A percentile compares a stretch with the other conserved stretches of the same genome.
phyloP scores from a whole-genome alignment of 768 basidiomycete genomes.

The Cystobasidium ongulense region DNA sequence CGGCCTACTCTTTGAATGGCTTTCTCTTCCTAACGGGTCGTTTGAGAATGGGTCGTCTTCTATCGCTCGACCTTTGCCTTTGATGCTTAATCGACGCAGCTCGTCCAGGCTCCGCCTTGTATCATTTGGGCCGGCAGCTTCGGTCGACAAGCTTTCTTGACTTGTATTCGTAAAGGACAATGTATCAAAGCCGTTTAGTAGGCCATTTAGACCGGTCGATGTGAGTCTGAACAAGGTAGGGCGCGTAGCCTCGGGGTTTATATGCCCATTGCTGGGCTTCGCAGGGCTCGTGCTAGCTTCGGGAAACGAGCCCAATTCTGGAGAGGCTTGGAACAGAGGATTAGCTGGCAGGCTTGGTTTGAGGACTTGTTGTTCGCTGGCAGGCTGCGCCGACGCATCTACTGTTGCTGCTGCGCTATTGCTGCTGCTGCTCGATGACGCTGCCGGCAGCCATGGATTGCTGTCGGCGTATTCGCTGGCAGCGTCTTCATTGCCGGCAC shows the following conservation, averaged over 20 bases:
- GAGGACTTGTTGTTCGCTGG: neutral
- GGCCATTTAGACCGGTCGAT: neutral
- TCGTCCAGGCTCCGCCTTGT: slow-evolving; percentile 17
- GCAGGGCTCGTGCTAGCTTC: neutral
- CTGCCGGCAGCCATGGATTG: slow-evolving; percentile 15
- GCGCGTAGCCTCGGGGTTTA: slow-evolving; percentile 9
- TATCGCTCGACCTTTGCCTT: slow-evolving; percentile 21
- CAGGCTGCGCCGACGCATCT: neutral
- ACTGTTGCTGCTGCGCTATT: neutral
- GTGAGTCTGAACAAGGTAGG: slow-evolving; percentile 12
- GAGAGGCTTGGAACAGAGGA: neutral
- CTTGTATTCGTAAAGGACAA: neutral
- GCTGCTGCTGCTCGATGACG: neutral
- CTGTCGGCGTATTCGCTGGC: neutral
- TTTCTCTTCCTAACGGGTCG: neutral
- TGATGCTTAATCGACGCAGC: slow-evolving; percentile 19
- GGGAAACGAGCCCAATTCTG: neutral
- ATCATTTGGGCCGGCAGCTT: neutral
- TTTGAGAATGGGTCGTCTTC: neutral
- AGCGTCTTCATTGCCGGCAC: neutral
- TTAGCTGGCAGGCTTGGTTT: neutral
- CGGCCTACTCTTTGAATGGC: neutral
- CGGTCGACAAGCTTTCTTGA: slow-evolving; percentile 19
- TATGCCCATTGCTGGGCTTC: neutral
- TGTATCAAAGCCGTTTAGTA: slow-evolving; percentile 15